phyloP scores from a whole-genome alignment of 2,329 filamentous ascomycete genomes.

The Alternaria atra region DNA sequence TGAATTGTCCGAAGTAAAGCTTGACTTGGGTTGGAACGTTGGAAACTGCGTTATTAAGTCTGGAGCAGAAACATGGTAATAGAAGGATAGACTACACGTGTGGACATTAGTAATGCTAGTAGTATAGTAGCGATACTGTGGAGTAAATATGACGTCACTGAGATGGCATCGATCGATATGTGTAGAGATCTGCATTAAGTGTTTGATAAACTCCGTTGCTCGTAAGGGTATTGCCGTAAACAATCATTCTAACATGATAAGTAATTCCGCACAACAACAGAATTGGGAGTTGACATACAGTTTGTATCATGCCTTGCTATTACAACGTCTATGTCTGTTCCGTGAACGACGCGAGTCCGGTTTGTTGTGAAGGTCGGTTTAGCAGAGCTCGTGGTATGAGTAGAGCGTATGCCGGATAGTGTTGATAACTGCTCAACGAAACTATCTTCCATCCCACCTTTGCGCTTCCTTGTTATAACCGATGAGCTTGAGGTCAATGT shows the following conservation, averaged over 20 bases:
- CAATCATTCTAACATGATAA: slow-evolving; percentile 2
- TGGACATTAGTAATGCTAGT: neutral
- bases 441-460: slow-evolving; percentile 64
- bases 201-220: neutral
- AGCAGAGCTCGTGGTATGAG: neutral
- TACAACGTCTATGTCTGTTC: neutral
- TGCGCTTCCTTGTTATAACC: slow-evolving; percentile 68
- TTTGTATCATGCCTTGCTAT: neutral
- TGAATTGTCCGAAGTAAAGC: neutral
- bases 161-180: neutral
- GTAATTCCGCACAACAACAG: neutral
- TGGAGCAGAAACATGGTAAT: neutral
- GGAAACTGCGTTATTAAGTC: neutral
- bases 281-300: neutral
- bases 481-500: slow-evolving; percentile 69
- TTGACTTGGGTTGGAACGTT: neutral
- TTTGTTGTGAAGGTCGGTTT: neutral
- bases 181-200: neutral
- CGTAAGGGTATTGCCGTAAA: slow-evolving; percentile 3
- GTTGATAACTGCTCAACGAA: neutral
- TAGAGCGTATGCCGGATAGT: neutral
- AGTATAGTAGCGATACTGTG: neutral
- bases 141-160: slow-evolving; percentile 12
- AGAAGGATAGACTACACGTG: neutral
- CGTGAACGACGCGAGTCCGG: neutral